A percentile compares a stretch with the other conserved stretches of the same genome.
Conservation (phyloP, 2,329 filamentous ascomycete genomes). For the Neofusicoccum umdonicola region DNA sequence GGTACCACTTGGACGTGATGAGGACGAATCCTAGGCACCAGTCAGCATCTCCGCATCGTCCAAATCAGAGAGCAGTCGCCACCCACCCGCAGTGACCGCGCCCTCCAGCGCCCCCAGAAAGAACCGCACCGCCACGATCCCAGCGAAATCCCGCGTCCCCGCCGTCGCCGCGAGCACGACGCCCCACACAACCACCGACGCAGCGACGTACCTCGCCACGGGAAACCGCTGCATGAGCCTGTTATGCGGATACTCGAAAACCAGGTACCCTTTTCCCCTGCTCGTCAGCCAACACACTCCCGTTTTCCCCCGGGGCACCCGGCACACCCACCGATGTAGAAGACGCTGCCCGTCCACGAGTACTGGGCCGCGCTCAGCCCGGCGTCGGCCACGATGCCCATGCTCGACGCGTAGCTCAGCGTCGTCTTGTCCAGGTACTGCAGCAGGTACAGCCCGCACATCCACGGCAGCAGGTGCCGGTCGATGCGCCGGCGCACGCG, state of each 20-base stretch:
- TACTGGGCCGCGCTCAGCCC: conserved; percentile 49
- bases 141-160: conserved; percentile 20
- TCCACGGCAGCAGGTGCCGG: conserved; percentile 51
- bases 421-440: conserved; percentile 64
- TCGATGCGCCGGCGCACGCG: conserved; percentile 51
- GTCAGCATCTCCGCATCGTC: too few species aligned
- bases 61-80: too few species aligned
- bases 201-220: not conserved
- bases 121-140: conserved; percentile 54
- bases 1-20: conserved; percentile 63
- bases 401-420: conserved; percentile 61
- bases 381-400: conserved; percentile 55
- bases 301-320: too few species aligned
- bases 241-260: not conserved
- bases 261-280: conserved; percentile 15
- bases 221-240: not conserved
- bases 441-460: conserved; percentile 61
- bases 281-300: too few species aligned
- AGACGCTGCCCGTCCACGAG: conserved; percentile 54
- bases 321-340: conserved; percentile 42
- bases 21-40: conserved; percentile 33
- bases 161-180: not conserved
- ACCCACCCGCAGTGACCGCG: conserved; percentile 41
- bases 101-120: conserved; percentile 69
- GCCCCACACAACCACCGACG: conserved; percentile 53